Conservation (phyloP, 805 yeast genomes). For the Myxozyma sirexii region DNA sequence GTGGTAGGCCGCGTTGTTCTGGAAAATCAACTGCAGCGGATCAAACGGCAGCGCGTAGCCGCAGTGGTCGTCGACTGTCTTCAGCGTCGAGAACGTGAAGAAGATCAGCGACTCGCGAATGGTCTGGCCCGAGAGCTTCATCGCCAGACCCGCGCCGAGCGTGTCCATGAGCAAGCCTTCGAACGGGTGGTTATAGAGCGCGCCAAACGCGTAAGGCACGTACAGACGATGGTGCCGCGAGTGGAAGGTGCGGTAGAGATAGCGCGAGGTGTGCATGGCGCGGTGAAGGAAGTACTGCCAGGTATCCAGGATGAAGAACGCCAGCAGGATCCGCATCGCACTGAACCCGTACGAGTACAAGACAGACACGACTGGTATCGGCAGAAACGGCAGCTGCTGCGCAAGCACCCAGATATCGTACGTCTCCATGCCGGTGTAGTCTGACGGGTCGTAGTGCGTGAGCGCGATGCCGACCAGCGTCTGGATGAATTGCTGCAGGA, state of each 20-base stretch:
- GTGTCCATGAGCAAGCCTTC: conserved; percentile 95
- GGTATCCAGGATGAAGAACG: conserved; percentile 78
- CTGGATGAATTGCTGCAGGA: conserved; percentile 84
- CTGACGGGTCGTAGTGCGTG: conserved; percentile 55
- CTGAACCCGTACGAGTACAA: conserved; percentile 70
- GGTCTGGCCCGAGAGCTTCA: conserved; percentile 60
- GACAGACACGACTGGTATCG: conserved; percentile 53
- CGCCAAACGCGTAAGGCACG: conserved; percentile 97
- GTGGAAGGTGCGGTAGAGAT: conserved; percentile 78
- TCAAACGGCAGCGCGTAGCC: conserved; percentile 95
- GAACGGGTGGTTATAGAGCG: conserved; percentile 88
- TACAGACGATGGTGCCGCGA: conserved; percentile 93
- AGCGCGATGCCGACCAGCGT: conserved; percentile 65
- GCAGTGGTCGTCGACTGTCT: conserved; percentile 98
- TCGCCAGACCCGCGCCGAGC: conserved; percentile 85
- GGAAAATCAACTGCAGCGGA: conserved; percentile 86
- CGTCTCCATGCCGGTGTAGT: conserved; percentile 28
- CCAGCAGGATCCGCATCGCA: conserved; percentile 55
- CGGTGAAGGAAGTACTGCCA: conserved; percentile 96
- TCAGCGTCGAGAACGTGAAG: conserved; percentile 86
- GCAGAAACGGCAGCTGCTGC: conserved; percentile 48
- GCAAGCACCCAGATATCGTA: conserved; percentile 48
- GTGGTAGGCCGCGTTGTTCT: conserved; percentile 93
- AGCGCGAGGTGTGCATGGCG: conserved; percentile 79
- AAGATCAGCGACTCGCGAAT: conserved; percentile 77